Base-by-base conservation (phyloP, 23 red algal genomes). In the Cyanidiococcus yangmingshanensis region DNA sequence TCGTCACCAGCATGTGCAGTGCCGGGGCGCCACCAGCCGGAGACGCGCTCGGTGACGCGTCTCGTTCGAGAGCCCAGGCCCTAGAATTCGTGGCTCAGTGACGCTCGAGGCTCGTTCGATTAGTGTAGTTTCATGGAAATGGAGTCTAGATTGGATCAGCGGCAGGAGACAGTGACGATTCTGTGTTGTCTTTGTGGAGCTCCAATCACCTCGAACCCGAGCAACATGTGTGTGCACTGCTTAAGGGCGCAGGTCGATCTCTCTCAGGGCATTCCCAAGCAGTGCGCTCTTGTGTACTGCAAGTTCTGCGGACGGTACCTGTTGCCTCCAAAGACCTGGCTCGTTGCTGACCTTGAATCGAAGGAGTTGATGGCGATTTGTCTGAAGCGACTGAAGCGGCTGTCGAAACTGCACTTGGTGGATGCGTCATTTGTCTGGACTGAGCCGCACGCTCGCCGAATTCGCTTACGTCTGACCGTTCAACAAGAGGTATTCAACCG, bases 381-480 rank as follows among this genome's bases (percentile, higher is more conserved):
- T 63, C 63, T 98, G 37, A 88, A 87, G 71, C 76, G 83, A 2
- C 75, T 98, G 37, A 88, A 85, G 58, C 87, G 94, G 17, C 82
- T 98, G 33, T 81, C 79, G 54, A 91, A 91, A 57, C 87, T 98
- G 39, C 88, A 98, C 74, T 81, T 98, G 26, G 80, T 98, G 37
- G 94, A 98, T 74, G 94, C 94, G 27, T 80, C 83, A 29, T 98
- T 98, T 68, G 77, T 80, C 36, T 98, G 94, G 94, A 98, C 94
- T 29, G 94, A 98, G 76, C 94, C 94, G 3, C 94, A 98, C 76
- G 89, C 88, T 17, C 85, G 86, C 18, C 84, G 94, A 31, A 98
- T 98, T 54, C 80, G 82, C 74, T 85, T 98, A 38, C 82, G 86
- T 21, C 85, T 98, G 15, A 83, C 87, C 29, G 86, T 98, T 12